Conservation (phyloP, 495 filamentous ascomycete species). For the Penicillium argentinense region DNA sequence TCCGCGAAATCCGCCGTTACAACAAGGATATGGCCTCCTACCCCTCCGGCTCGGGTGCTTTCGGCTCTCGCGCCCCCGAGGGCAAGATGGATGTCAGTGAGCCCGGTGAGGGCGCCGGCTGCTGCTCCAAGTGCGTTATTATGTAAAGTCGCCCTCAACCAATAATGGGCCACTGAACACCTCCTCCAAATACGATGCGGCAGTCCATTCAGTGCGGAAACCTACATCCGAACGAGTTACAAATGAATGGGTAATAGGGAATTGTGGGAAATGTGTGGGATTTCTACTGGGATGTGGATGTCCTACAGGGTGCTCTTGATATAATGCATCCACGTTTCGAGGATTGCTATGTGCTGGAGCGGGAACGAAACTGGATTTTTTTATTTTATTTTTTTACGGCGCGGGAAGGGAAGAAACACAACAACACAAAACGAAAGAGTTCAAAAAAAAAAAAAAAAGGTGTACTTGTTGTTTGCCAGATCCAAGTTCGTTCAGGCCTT, state of each 20-base stretch:
- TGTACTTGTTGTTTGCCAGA: slow-evolving; percentile 13
- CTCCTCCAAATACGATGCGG: slow-evolving; percentile 1
- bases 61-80: slow-evolving; percentile 61
- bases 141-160: slow-evolving; percentile 61
- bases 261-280: not conserved
- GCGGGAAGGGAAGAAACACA: slow-evolving; percentile 1
- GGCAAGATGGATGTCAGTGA: slow-evolving; percentile 77
- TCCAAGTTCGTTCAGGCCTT: too few relatives aligned
- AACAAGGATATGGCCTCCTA: slow-evolving; percentile 96
- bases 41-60: slow-evolving; percentile 61
- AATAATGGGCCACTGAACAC: too few relatives aligned
- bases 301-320: not conserved
- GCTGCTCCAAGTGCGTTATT: slow-evolving; percentile 83
- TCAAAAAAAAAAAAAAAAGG: slow-evolving; percentile 12
- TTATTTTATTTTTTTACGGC: not conserved
- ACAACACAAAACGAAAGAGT: slow-evolving; percentile 4
- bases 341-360: not conserved
- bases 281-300: not conserved
- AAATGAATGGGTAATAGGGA: not conserved
- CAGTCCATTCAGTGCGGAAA: not conserved
- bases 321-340: not conserved
- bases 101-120: slow-evolving; percentile 68
- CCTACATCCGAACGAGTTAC: not conserved
- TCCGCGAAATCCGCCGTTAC: slow-evolving; percentile 94
- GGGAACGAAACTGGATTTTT: not conserved